These are phyloP conservation scores for Ceratocystis huliohia DNA, from an alignment of 2,329 filamentous ascomycete genomes.

Conservation along the genomic window DNA sequence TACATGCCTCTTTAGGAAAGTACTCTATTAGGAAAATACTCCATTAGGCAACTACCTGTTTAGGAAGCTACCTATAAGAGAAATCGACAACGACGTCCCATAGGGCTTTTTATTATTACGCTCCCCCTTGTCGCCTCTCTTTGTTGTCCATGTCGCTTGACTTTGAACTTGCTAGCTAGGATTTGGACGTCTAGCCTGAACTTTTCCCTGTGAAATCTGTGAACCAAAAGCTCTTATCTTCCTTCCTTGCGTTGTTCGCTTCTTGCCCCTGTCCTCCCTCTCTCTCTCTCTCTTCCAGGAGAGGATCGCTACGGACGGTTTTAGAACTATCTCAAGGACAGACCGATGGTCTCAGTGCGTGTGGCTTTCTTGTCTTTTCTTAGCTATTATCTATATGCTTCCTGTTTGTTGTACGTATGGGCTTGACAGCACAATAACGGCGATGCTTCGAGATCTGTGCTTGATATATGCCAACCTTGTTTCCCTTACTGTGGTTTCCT, in stretches of 20 bases:
- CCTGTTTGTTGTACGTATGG: background rate
- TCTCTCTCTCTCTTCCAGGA: background rate
- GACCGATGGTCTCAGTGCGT: slow-evolving; percentile 9
- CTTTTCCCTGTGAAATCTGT: background rate
- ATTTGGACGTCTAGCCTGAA: background rate
- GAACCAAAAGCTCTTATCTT: background rate
- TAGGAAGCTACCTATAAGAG: background rate
- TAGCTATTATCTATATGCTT: background rate
- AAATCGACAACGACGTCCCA: background rate
- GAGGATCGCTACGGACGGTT: background rate
- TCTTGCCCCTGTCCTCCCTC: background rate
- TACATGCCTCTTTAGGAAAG: background rate
- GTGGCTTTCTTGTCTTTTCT: background rate
- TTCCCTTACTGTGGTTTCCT: background rate
- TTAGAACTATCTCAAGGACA: background rate
- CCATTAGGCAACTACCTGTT: background rate
- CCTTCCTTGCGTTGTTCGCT: background rate
- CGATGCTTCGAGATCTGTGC: background rate
- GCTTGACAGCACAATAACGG: background rate
- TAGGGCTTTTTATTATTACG: background rate
- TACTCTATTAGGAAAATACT: background rate
- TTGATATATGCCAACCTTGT: background rate
- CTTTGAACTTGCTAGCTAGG: background rate
- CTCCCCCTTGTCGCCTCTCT: background rate
- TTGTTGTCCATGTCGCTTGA: background rate